Percentiles rank a stretch among this genome's conserved stretches.
Conservation (phyloP, 2,329 filamentous ascomycete species). For the Paecilomyces sp. region DNA sequence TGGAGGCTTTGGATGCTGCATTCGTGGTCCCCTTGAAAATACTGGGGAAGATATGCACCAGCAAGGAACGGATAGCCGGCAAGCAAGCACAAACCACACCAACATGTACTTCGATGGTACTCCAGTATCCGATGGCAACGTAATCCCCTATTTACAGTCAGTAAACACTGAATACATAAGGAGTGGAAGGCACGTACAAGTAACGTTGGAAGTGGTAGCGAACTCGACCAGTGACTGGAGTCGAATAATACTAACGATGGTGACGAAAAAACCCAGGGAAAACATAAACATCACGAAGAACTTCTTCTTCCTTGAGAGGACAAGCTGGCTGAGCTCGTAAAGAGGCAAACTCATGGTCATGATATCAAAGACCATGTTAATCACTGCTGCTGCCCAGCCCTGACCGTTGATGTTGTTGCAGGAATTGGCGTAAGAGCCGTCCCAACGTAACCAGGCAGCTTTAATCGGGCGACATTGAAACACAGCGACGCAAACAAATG, state of each 20-base stretch:
- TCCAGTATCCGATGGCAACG: conserved; percentile 21
- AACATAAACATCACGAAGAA: conserved; percentile 29
- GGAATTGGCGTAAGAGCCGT: conserved; percentile 15
- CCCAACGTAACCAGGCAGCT: conserved; percentile 37
- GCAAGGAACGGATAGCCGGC: conserved; percentile 27
- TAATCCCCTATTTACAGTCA: conserved; percentile 20
- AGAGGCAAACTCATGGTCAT: conserved; percentile 22
- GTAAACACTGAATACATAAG: neutral
- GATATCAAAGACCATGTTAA: conserved; percentile 25
- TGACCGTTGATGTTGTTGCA: conserved; percentile 32
- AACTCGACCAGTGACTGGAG: conserved; percentile 37
- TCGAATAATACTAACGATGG: conserved; percentile 40
- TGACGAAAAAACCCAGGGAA: conserved; percentile 32
- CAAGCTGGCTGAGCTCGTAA: conserved; percentile 17
- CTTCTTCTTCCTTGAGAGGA: conserved; percentile 22
- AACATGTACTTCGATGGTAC: conserved; percentile 22
- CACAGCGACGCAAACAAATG: conserved; percentile 28
- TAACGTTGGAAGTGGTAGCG: conserved; percentile 34
- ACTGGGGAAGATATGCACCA: conserved; percentile 30
- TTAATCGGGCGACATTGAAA: conserved; percentile 31
- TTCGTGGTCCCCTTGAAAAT: conserved; percentile 25
- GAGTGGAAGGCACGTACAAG: conserved; percentile 16
- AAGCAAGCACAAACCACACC: conserved; percentile 24
- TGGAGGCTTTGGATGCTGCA: conserved; percentile 7
- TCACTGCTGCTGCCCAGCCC: conserved; percentile 25